Evolutionary conservation across 164 flowering plant species (phyloP).

Genomic region (Echeveria elegans): DNA sequence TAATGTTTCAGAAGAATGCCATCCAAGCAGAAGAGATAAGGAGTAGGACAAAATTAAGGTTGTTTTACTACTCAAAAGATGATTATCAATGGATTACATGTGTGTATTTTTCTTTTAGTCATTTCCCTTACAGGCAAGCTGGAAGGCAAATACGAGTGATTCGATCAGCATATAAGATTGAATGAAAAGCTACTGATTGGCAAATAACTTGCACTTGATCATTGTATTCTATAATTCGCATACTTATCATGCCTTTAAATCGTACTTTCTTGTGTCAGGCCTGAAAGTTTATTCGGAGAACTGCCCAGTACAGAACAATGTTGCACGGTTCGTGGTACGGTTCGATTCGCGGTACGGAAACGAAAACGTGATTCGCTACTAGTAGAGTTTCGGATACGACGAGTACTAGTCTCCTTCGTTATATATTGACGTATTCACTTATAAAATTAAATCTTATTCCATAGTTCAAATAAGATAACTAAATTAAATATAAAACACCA

Average conservation of each 20-base stretch:
- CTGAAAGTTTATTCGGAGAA: conserved; percentile 66
- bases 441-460: too few relatives aligned
- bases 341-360: too few relatives aligned
- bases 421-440: too few relatives aligned
- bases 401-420: too few relatives aligned
- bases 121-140: conserved; percentile 45
- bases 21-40: conserved; percentile 58
- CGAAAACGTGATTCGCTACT: too few relatives aligned
- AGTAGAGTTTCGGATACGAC: too few relatives aligned
- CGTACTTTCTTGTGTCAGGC: conserved; percentile 38
- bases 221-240: not conserved
- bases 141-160: conserved; percentile 74
- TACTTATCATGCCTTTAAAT: not conserved
- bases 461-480: too few relatives aligned
- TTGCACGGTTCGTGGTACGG: too few relatives aligned
- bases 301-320: conserved; percentile 73
- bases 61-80: not conserved
- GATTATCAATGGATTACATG: not conserved
- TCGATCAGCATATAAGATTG: conserved; percentile 68
- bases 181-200: conserved; percentile 74
- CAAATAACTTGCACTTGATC: not conserved
- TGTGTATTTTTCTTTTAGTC: not conserved
- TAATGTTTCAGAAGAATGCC: conserved; percentile 43
- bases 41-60: conserved; percentile 33
- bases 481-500: too few relatives aligned